These are phyloP conservation scores for Annulohypoxylon nitens DNA, from an alignment of 495 filamentous ascomycete species.

Conservation along the genomic window DNA sequence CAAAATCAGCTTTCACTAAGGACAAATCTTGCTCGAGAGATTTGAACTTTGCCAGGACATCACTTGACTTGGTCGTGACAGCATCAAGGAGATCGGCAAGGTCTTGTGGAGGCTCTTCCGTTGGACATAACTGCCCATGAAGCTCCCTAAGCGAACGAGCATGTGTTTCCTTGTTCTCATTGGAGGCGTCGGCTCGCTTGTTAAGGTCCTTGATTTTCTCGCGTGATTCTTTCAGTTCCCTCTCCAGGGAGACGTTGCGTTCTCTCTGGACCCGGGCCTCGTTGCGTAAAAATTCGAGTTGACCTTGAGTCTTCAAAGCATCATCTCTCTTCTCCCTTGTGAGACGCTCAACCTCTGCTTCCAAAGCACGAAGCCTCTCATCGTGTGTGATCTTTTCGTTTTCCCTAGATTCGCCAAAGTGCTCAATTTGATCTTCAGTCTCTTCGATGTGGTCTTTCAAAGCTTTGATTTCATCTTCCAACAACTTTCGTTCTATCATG, in stretches of 20 bases:
- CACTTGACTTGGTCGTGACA: constrained; percentile 72
- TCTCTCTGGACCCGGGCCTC: constrained; percentile 69
- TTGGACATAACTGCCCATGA: constrained; percentile 71
- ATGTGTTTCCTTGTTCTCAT: constrained; percentile 64
- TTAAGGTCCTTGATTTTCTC: constrained; percentile 65
- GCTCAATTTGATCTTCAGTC: constrained; percentile 88
- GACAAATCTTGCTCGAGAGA: constrained; percentile 60
- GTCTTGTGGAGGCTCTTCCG: constrained; percentile 68
- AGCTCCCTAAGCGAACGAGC: constrained; percentile 70
- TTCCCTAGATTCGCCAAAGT: constrained; percentile 83
- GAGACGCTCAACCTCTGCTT: constrained; percentile 75
- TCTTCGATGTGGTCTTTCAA: constrained; percentile 84
- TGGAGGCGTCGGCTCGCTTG: constrained; percentile 63
- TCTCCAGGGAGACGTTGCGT: constrained; percentile 65
- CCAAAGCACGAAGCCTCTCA: constrained; percentile 74
- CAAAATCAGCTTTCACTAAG: constrained; percentile 60
- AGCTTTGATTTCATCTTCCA: constrained; percentile 82
- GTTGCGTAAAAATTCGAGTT: constrained; percentile 67
- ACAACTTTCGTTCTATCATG: constrained; percentile 79
- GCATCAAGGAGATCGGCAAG: constrained; percentile 70
- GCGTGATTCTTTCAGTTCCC: constrained; percentile 64
- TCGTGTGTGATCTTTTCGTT: constrained; percentile 79
- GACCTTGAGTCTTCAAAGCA: constrained; percentile 66
- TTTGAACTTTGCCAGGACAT: constrained; percentile 61
- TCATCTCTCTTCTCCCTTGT: constrained; percentile 70